Conservation (phyloP, 495 filamentous ascomycete genomes). For the Pseudevernia furfuracea region DNA sequence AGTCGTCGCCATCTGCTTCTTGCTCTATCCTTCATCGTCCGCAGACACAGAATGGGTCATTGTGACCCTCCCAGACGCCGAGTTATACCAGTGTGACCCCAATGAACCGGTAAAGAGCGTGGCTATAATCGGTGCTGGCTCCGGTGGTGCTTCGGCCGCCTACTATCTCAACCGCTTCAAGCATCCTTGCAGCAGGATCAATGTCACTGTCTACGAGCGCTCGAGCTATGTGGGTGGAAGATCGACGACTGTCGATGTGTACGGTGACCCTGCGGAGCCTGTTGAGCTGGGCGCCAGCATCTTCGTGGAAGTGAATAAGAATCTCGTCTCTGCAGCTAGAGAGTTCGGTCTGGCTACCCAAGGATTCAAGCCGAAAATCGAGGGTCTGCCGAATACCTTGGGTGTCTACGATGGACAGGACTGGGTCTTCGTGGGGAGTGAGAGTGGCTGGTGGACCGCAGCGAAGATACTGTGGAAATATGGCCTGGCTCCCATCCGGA, state of each 20-base stretch:
- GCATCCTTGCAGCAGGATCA: constrained; percentile 38
- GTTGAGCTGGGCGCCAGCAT: constrained; percentile 89
- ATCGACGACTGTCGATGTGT: constrained; percentile 79
- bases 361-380: constrained; percentile 30
- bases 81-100: constrained; percentile 7
- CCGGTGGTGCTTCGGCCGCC: constrained; percentile 79
- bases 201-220: constrained; percentile 87
- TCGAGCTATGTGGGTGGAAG: constrained; percentile 75
- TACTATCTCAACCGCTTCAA: constrained; percentile 68
- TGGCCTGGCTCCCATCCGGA: constrained; percentile 66
- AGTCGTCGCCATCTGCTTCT: neutral
- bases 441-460: constrained; percentile 67
- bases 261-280: constrained; percentile 57
- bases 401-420: constrained; percentile 77
- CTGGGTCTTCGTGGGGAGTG: constrained; percentile 60
- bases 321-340: constrained; percentile 66
- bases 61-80: neutral
- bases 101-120: constrained; percentile 33
- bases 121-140: constrained; percentile 60
- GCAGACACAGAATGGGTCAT: neutral
- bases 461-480: constrained; percentile 80
- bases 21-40: neutral
- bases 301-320: constrained; percentile 81
- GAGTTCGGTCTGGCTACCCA: constrained; percentile 57
- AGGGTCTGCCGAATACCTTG: constrained; percentile 43